Evolutionary conservation across 129 eudicot species (phyloP), one percentile per base, ranked within the genome.

Genomic region (Flaveria ramosissima): DNA sequence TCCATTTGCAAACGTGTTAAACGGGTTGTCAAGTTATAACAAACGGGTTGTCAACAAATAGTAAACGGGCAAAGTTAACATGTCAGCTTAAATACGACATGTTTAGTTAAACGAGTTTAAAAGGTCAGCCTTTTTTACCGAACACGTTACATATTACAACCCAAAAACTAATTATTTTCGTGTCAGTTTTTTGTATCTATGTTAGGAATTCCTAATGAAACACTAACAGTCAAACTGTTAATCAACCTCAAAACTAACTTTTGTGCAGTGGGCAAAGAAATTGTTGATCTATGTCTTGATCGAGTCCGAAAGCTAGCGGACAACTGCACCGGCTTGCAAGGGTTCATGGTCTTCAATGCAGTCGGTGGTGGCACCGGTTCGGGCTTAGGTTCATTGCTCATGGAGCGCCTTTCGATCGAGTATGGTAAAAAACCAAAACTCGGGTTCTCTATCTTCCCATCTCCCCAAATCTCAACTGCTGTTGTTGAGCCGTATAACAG

Each of bases 251-350:
- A 30, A 65, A 65, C 21, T 4, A 65, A 76, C 23, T 50, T 77
- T 7, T 67, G 7, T 85, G 80, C 90, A 89, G 96, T 89, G 80
- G 96, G 96, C 45, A 85, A 72, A 83, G 96, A 90, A 39, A 79
- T 87, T 76, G 79, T 87, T 62, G 96, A 87, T 75, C 55, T 80
- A 15, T 90, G 92, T 70, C 96, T 90, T 39, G 92, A 90, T 56
- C 88, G 92, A 26, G 84, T 90, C 67, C 85, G 96, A 77, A 90
- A 90, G 80, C 52, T 90, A 70, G 92, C 92, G 6, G 92, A 90
- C 73, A 90, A 86, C 45, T 90, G 96, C 84, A 85, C 96, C 71
- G 96, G 96, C 26, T 77, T 89, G 85, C 96, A 89, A 85, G 92
- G 92, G 1, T 89, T 89, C 53, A 72, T 89, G 88, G 96, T 89